Evolutionary conservation across 345 rosid genomes (phyloP).

Genomic region (Populus simonii): DNA sequence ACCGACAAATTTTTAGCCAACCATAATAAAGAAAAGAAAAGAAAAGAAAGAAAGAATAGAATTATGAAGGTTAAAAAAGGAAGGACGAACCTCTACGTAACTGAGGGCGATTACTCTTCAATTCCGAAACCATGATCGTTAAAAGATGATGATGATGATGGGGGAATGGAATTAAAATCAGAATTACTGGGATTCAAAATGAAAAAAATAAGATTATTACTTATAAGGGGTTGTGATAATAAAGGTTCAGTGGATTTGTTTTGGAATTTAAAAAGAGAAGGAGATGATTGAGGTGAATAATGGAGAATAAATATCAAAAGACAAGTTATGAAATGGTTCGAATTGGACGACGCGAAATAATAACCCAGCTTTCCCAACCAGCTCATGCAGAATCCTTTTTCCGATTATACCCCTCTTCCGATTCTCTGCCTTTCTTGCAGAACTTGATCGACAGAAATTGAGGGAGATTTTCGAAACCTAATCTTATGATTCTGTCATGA

Average conservation of each 20-base stretch:
- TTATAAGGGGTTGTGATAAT: neutral
- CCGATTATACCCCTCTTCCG: conserved; percentile 15
- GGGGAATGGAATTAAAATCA: conserved; percentile 14
- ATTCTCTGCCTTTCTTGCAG: neutral
- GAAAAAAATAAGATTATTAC: neutral
- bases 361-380: conserved; percentile 77
- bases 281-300: conserved; percentile 72
- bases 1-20: neutral
- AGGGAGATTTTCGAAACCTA: neutral
- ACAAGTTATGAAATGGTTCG: conserved; percentile 74
- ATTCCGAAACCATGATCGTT: conserved; percentile 59
- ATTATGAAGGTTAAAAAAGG: neutral
- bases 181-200: neutral
- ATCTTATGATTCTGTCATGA: neutral
- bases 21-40: neutral
- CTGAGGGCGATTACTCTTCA: conserved; percentile 66
- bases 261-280: conserved; percentile 47
- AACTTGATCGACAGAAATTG: neutral
- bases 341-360: conserved; percentile 43
- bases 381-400: conserved; percentile 73
- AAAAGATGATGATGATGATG: conserved; percentile 11
- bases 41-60: neutral
- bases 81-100: conserved; percentile 54
- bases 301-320: conserved; percentile 73
- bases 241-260: conserved; percentile 49